phyloP scores from a whole-genome alignment of 352 stramenopile species.

The Paralagenidium karlingii region DNA sequence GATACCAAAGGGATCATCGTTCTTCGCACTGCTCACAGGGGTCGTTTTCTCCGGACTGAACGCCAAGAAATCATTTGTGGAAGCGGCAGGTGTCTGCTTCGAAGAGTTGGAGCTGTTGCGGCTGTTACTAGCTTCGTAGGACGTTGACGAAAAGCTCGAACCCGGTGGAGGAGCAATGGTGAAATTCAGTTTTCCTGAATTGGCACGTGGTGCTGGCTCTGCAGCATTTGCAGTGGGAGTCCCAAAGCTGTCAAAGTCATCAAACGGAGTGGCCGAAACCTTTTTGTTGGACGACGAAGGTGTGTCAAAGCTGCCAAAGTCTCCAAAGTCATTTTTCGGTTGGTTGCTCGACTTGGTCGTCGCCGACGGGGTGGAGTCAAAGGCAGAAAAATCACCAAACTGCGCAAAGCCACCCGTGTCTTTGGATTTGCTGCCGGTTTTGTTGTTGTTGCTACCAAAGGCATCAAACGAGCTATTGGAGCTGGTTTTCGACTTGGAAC shows the following conservation, averaged over 20 bases:
- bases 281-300: slow-evolving; percentile 9
- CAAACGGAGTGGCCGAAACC: slow-evolving; percentile 11
- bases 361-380: too few species aligned
- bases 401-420: slow-evolving; percentile 28
- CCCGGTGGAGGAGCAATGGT: slow-evolving; percentile 51
- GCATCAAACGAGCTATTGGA: slow-evolving; percentile 18
- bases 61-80: slow-evolving; percentile 50
- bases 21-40: too few species aligned
- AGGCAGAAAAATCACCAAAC: slow-evolving; percentile 73
- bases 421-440: not conserved
- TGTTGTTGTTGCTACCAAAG: slow-evolving; percentile 8
- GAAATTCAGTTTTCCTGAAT: slow-evolving; percentile 43
- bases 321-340: slow-evolving; percentile 10
- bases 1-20: too few species aligned
- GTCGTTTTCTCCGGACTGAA: slow-evolving; percentile 35
- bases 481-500: slow-evolving; percentile 12
- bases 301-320: slow-evolving; percentile 39
- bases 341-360: not conserved
- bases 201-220: slow-evolving; percentile 13
- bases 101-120: slow-evolving; percentile 1
- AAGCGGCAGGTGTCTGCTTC: slow-evolving; percentile 9
- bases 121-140: slow-evolving; percentile 3
- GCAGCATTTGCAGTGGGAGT: slow-evolving; percentile 8
- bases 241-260: slow-evolving; percentile 2
- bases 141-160: slow-evolving; percentile 24